Base-by-base conservation (phyloP, 805 yeast genomes). In the Grigorovia yakushimaensis region DNA sequence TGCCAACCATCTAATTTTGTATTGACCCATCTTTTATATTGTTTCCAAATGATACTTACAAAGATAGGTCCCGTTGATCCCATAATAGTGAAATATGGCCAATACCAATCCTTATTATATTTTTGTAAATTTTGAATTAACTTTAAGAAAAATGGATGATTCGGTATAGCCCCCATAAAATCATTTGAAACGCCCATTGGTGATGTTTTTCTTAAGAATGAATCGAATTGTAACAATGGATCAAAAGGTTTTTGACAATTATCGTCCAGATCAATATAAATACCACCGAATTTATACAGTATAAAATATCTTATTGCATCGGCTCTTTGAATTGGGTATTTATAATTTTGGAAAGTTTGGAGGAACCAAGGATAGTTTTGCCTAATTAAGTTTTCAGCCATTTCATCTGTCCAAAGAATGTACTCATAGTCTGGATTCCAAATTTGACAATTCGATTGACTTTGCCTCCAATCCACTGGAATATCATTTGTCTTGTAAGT, bases 151-250 rank as follows among this genome's bases (percentile, higher is more conserved):
- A 88, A 85, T 1, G 95, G 95, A 64, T 88, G 97, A 43, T 73
- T 71, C 39, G 94, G 95, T 13, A 84, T 80, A 2, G 89, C 70
- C 15, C 95, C 95, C 95, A 88, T 85, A 15, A 88, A 88, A 61
- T 88, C 95, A 62, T 88, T 88, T 8, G 95, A 85, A 39, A 88
- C 79, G 42, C 96, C 97, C 1, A 94, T 82, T 30, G 97, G 97
- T 5, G 76, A 67, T 1, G 97, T 88, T 58, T 85, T 84, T 53
- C 96, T 73, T 20, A 85, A 84, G 69, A 86, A 85, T 2, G 94
- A 93, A 0, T 94, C 88, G 7, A 78, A 82, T 1, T 82, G 74
- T 48, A 88, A 73, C 46, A 88, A 66, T 0, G 95, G 94, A 60
- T 88, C 96, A 49, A 88, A 70, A 49, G 73, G 73, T 50, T 88